These are phyloP conservation scores for Penicilliopsis zonata DNA, from an alignment of 495 filamentous ascomycete genomes.

Conservation along the genomic window DNA sequence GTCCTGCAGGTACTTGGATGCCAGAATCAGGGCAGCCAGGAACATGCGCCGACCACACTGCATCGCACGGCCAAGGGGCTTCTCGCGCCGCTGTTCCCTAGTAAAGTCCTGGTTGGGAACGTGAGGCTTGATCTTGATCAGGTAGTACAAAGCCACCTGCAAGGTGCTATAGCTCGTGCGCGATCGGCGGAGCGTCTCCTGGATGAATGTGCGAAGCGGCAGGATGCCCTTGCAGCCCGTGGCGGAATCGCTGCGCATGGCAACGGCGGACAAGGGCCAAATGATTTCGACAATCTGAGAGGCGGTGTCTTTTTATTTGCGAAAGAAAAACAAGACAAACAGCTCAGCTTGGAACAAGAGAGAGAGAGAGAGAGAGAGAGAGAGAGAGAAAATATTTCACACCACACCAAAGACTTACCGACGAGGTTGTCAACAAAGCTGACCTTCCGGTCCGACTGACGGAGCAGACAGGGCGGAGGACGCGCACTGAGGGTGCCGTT, in stretches of 20 bases:
- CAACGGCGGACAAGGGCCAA: constrained; percentile 61
- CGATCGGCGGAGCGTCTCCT: constrained; percentile 89
- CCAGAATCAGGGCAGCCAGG: constrained; percentile 79
- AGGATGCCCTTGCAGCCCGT: constrained; percentile 56
- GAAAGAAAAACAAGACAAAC: constrained; percentile 12
- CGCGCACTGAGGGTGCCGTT: constrained; percentile 40
- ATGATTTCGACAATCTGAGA: constrained; percentile 96
- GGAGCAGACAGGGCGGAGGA: constrained; percentile 69
- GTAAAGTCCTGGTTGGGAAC: constrained; percentile 76
- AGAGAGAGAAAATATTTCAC: not conserved
- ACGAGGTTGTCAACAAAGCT: constrained; percentile 97
- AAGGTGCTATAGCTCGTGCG: constrained; percentile 94
- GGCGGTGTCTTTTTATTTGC: constrained; percentile 66
- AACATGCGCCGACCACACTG: constrained; percentile 98
- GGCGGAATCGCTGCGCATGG: constrained; percentile 32
- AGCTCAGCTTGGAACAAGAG: constrained; percentile 8
- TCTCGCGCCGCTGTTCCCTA: constrained; percentile 73
- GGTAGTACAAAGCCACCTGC: constrained; percentile 92
- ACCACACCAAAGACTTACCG: constrained; percentile 57
- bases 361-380: too few species aligned
- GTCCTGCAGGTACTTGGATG: constrained; percentile 95
- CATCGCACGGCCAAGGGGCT: constrained; percentile 62
- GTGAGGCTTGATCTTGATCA: constrained; percentile 86
- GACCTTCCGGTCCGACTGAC: constrained; percentile 87
- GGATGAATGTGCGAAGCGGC: constrained; percentile 88